These are phyloP conservation scores for Porogramme epimiltina DNA, from an alignment of 1,284 basidiomycete species.

Conservation along the genomic window DNA sequence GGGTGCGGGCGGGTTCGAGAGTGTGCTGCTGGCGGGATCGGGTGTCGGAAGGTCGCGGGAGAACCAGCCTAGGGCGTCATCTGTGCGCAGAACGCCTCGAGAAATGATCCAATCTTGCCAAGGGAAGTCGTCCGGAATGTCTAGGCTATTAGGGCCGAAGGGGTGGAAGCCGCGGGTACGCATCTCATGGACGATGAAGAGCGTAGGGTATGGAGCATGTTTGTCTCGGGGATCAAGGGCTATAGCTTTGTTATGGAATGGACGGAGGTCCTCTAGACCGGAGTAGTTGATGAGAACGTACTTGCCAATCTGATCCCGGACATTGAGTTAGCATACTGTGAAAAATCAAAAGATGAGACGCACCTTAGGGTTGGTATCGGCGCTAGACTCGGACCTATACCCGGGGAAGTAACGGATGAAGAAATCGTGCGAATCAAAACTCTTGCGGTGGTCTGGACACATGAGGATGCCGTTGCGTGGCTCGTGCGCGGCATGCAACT, in stretches of 20 bases:
- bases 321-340: background rate
- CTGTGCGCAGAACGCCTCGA: background rate
- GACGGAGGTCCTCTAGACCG: background rate
- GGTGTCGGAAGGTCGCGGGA: no score
- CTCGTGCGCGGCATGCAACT: background rate
- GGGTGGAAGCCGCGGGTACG: conserved; percentile 31
- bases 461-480: background rate
- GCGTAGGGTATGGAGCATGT: conserved; percentile 29
- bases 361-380: no score
- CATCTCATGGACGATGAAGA: conserved; percentile 34
- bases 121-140: background rate
- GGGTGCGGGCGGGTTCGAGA: no score
- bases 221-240: conserved; percentile 27
- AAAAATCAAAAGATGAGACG: background rate
- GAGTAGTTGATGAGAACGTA: background rate
- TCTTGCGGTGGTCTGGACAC: background rate
- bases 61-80: no score
- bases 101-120: conserved; percentile 3
- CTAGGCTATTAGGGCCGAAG: conserved; percentile 11
- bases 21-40: no score
- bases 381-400: no score
- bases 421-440: background rate
- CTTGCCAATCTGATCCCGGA: background rate
- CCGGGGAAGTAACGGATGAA: background rate
- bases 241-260: conserved; percentile 29